A percentile compares a stretch with the other conserved stretches of the same genome.
Evolutionary conservation across 257 asterid genomes (phyloP).

Genomic region (Forsythia suspensa): DNA sequence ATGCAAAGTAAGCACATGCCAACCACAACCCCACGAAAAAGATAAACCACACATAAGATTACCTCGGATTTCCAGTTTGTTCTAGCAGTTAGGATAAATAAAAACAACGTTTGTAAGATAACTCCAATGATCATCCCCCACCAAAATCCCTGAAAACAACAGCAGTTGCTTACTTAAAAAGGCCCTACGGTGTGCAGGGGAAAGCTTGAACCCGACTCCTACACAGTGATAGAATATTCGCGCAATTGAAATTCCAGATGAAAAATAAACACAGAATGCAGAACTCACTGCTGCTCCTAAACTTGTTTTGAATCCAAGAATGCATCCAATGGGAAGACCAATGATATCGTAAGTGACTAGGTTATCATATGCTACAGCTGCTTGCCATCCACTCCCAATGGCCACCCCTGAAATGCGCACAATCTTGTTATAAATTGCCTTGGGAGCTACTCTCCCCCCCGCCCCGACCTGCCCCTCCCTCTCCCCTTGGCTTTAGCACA

Average conservation of each 20-base stretch:
- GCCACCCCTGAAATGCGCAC: constrained; percentile 27
- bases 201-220: no score
- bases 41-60: neutral
- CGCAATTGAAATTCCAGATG: neutral
- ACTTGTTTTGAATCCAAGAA: constrained; percentile 35
- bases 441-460: no score
- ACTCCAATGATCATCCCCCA: constrained; percentile 38
- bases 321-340: constrained; percentile 32
- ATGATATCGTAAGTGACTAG: constrained; percentile 28
- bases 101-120: constrained; percentile 18
- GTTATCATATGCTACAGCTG: constrained; percentile 28
- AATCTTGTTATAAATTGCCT: neutral
- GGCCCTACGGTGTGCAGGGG: no score
- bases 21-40: neutral
- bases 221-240: neutral
- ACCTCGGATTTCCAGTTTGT: constrained; percentile 35
- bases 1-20: neutral
- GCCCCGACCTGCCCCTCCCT: no score
- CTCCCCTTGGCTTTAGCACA: no score
- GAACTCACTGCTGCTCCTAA: constrained; percentile 30
- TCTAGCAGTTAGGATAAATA: constrained; percentile 23
- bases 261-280: neutral
- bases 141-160: constrained; percentile 31
- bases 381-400: constrained; percentile 47
- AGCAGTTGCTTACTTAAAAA: no score